These are phyloP conservation scores for Cytospora paraplurivora DNA, from an alignment of 2,329 filamentous ascomycete genomes.

Conservation along the genomic window DNA sequence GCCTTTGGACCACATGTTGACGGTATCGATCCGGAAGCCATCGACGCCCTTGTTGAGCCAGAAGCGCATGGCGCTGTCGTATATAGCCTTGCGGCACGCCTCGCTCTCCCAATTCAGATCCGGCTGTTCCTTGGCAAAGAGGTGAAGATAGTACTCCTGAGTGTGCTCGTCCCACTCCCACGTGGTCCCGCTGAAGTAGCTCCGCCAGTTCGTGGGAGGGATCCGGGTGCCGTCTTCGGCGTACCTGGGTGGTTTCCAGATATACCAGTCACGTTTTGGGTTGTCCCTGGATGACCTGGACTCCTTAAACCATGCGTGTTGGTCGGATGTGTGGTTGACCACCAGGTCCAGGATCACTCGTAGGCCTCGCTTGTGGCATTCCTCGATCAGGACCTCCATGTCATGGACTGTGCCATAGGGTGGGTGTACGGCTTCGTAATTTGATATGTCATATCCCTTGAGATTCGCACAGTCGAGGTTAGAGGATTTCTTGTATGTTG, in stretches of 20 bases:
- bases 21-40: slow-evolving; percentile 74
- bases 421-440: slow-evolving; percentile 63
- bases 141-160: slow-evolving; percentile 73
- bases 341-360: slow-evolving; percentile 75
- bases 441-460: slow-evolving; percentile 69
- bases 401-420: slow-evolving; percentile 68
- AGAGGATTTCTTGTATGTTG: neutral
- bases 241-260: slow-evolving; percentile 48
- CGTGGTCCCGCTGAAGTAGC: slow-evolving; percentile 61
- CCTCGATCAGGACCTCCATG: slow-evolving; percentile 62
- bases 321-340: slow-evolving; percentile 74
- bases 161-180: slow-evolving; percentile 76
- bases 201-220: slow-evolving; percentile 76
- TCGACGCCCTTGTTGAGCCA: slow-evolving; percentile 76
- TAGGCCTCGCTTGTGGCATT: slow-evolving; percentile 65
- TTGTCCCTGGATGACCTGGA: slow-evolving; percentile 62
- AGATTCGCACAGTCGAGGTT: neutral
- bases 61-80: slow-evolving; percentile 72
- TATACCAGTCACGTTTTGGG: slow-evolving; percentile 71
- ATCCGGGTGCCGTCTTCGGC: slow-evolving; percentile 60
- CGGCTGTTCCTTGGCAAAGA: slow-evolving; percentile 76
- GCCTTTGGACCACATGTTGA: slow-evolving; percentile 69
- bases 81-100: slow-evolving; percentile 68
- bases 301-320: slow-evolving; percentile 72
- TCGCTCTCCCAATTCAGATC: slow-evolving; percentile 85